phyloP scores from a whole-genome alignment of 768 basidiomycete genomes.

The Mycena polygramma region DNA sequence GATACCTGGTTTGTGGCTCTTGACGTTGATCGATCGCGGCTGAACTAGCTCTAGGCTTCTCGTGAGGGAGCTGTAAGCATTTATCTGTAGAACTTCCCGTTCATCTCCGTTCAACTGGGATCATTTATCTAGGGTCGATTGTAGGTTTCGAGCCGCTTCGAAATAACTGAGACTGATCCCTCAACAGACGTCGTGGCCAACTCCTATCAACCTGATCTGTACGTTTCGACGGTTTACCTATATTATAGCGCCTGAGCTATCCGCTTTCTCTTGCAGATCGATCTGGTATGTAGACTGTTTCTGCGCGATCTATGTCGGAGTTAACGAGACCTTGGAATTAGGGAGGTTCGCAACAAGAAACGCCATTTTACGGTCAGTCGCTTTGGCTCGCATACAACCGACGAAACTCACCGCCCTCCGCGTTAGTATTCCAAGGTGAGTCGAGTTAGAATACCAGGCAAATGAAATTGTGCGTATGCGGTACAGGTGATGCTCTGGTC shows the following conservation, averaged over 20 bases:
- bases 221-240: slow-evolving; percentile 45
- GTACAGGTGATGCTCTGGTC: slow-evolving; percentile 90
- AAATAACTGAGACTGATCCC: background rate
- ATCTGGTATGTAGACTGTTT: slow-evolving; percentile 66
- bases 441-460: slow-evolving; percentile 3
- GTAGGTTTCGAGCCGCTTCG: slow-evolving; percentile 52
- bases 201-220: slow-evolving; percentile 85
- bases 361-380: slow-evolving; percentile 84
- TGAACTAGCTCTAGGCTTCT: slow-evolving; percentile 48
- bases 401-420: slow-evolving; percentile 2
- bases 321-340: slow-evolving; percentile 44
- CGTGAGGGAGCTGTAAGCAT: slow-evolving; percentile 49
- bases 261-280: slow-evolving; percentile 61
- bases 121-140: slow-evolving; percentile 69
- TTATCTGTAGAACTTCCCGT: slow-evolving; percentile 5
- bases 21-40: background rate
- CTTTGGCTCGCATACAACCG: background rate
- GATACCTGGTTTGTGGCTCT: slow-evolving; percentile 64
- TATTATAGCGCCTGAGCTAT: slow-evolving; percentile 9
- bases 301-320: slow-evolving; percentile 4
- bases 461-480: slow-evolving; percentile 11
- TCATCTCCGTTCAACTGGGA: background rate
- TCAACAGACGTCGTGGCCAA: slow-evolving; percentile 78
- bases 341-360: slow-evolving; percentile 92
- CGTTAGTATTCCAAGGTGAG: slow-evolving; percentile 83